Evolutionary conservation across 78 protist species (phyloP).

Genomic region (Dictyostelium capitatum): DNA sequence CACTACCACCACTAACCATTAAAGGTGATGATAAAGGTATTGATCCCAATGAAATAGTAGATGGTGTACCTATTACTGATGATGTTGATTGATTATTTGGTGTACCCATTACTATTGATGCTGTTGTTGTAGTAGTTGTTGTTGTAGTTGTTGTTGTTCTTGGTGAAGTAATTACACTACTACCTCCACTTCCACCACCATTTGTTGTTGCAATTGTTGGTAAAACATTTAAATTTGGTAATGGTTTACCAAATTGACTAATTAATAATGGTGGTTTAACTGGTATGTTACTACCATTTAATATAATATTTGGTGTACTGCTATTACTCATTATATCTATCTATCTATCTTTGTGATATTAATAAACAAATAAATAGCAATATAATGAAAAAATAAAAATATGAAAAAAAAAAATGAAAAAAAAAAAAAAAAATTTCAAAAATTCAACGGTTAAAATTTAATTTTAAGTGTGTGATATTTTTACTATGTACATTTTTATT

Average conservation of each 20-base stretch:
- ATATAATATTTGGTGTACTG: neutral
- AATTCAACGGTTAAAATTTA: neutral
- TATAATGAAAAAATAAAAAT: too few relatives aligned
- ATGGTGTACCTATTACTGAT: neutral
- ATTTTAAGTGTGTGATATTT: neutral
- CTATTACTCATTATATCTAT: neutral
- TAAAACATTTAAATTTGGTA: neutral
- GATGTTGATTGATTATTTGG: neutral
- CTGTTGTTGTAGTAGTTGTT: neutral
- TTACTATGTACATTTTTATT: neutral
- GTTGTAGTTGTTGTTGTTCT: neutral
- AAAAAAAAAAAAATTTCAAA: neutral
- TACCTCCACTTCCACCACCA: too few relatives aligned
- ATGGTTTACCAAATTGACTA: slow-evolving; percentile 3
- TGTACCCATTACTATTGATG: neutral
- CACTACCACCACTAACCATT: neutral
- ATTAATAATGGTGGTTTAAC: neutral
- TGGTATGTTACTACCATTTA: neutral
- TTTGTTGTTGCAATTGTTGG: too few relatives aligned
- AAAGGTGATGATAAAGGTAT: neutral
- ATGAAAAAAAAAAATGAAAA: neutral
- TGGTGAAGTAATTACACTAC: too few relatives aligned
- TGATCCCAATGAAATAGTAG: neutral
- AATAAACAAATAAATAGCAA: neutral
- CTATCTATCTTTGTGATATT: neutral